Conservation (phyloP, 768 basidiomycete genomes). For the Termitomyces sp. region DNA sequence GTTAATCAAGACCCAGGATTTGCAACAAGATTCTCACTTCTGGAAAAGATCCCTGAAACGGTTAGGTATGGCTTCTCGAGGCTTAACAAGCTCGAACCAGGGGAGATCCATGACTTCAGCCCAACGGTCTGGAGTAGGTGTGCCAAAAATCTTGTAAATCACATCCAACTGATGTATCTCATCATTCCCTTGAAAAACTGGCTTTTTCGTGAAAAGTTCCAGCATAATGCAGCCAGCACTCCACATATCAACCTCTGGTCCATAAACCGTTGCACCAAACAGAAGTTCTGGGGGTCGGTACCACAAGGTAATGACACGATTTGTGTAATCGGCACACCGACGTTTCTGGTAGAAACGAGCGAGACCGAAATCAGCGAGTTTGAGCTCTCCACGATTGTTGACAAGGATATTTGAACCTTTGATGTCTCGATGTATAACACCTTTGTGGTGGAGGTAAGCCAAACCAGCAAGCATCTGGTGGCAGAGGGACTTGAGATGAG, state of each 20-base stretch:
- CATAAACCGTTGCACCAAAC: conserved; percentile 94
- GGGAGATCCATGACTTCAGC: conserved; percentile 76
- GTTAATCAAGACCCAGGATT: background rate
- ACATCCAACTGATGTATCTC: conserved; percentile 97
- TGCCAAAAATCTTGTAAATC: conserved; percentile 87
- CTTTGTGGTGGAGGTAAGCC: conserved; percentile 91
- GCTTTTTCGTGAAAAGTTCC: conserved; percentile 91
- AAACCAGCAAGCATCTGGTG: conserved; percentile 94
- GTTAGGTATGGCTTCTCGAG: conserved; percentile 66
- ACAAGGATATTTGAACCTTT: conserved; percentile 98
- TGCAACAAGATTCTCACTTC: conserved; percentile 45
- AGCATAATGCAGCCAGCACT: conserved; percentile 99
- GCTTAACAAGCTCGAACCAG: conserved; percentile 99
- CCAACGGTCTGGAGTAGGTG: conserved; percentile 82
- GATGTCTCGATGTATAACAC: conserved; percentile 96
- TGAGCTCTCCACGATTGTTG: conserved; percentile 86
- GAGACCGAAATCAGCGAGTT: conserved; percentile 95
- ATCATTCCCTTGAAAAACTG: conserved; percentile 96
- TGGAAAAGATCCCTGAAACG: conserved; percentile 81
- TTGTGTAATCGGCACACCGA: conserved; percentile 91
- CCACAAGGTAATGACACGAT: conserved; percentile 98
- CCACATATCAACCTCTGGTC: conserved; percentile 99
- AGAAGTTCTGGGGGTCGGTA: conserved; percentile 94
- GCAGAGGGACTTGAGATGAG: conserved; percentile 92
- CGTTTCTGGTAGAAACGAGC: conserved; percentile 95